Evolutionary conservation across 2,329 filamentous ascomycete species (phyloP).

Genomic region (Aspergillus texensis): DNA sequence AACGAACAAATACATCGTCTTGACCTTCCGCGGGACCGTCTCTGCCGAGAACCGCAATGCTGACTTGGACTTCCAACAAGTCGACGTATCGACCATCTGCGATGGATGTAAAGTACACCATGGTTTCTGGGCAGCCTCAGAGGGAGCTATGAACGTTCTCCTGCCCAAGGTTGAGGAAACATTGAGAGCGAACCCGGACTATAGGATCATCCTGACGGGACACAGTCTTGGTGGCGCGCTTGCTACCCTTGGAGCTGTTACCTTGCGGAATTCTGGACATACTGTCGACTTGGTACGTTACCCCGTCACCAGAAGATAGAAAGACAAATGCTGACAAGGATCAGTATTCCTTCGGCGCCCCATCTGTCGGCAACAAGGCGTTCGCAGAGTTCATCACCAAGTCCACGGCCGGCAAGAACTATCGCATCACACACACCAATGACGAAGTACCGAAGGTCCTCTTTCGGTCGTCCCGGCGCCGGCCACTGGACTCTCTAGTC

Average conservation of each 20-base stretch:
- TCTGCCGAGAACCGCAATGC: conserved; percentile 4
- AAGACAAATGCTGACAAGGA: not conserved
- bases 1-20: conserved; percentile 5
- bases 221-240: conserved; percentile 11
- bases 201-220: not conserved
- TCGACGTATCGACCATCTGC: conserved; percentile 1
- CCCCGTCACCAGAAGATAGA: not conserved
- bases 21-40: conserved; percentile 9
- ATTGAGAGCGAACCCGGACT: not conserved
- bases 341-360: conserved; percentile 11
- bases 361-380: conserved; percentile 6
- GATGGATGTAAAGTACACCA: conserved; percentile 8
- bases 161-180: not conserved
- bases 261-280: conserved; percentile 3
- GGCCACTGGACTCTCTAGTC: not conserved
- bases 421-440: not conserved
- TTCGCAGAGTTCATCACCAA: conserved; percentile 8
- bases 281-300: conserved; percentile 7
- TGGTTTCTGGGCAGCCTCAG: conserved; percentile 9
- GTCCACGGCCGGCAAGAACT: not conserved
- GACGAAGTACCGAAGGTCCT: conserved; percentile 8
- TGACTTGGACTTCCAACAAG: not conserved
- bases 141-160: not conserved
- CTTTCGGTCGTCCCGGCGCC: not conserved
- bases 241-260: not conserved